Conservation (phyloP, 2,329 filamentous ascomycete species). For the Aotearoamyces nothofagi region DNA sequence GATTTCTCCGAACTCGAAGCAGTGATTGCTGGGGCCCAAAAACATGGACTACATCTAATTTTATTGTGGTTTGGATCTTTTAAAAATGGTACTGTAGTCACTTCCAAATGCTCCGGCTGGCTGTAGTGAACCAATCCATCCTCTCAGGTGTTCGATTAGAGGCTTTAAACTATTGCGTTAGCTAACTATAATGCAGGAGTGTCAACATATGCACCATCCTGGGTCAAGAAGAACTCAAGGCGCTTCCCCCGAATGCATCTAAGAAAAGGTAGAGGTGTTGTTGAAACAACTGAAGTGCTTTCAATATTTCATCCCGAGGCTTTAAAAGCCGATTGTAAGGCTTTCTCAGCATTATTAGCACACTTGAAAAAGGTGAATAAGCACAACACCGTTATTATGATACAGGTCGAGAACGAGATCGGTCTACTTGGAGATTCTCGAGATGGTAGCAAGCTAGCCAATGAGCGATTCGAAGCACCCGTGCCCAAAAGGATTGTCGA, state of each 20-base stretch:
- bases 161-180: too few species aligned
- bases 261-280: constrained; percentile 10
- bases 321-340: constrained; percentile 22
- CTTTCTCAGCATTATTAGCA: constrained; percentile 22
- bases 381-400: constrained; percentile 35
- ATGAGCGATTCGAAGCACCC: constrained; percentile 23
- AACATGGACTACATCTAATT: constrained; percentile 23
- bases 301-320: constrained; percentile 23
- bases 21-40: constrained; percentile 22
- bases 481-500: constrained; percentile 22
- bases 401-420: constrained; percentile 41
- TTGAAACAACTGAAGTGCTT: constrained; percentile 19
- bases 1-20: constrained; percentile 26
- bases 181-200: too few species aligned
- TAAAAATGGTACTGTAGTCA: constrained; percentile 30
- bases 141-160: not conserved
- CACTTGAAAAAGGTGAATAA: constrained; percentile 28
- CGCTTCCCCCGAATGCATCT: constrained; percentile 19
- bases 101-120: too few species aligned
- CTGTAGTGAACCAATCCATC: too few species aligned
- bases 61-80: constrained; percentile 31
- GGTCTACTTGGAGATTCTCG: constrained; percentile 35
- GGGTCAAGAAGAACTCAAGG: constrained; percentile 21
- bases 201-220: constrained; percentile 23
- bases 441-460: constrained; percentile 26